Percentiles rank a stretch among this genome's conserved stretches.
These are phyloP conservation scores for Straminergon stramineum DNA, from an alignment of 225 moss, liverwort and hornwort species.

Conservation along the genomic window DNA sequence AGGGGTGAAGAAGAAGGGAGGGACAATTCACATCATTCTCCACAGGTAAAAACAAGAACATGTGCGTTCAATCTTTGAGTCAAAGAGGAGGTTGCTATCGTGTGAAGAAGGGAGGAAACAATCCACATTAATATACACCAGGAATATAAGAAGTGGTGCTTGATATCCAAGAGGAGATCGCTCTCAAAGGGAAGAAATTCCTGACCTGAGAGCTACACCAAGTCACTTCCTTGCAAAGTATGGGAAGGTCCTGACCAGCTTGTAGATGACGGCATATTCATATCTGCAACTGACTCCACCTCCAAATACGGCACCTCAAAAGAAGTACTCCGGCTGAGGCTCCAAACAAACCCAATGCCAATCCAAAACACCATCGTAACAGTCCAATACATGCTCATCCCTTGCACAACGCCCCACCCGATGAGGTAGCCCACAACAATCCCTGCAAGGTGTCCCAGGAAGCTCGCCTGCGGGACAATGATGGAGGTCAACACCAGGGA, in stretches of 20 bases:
- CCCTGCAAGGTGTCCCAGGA: constrained; percentile 83
- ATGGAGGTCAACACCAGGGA: constrained; percentile 92
- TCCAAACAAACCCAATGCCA: constrained; percentile 60
- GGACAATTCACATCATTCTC: not conserved
- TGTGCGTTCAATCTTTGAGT: not conserved
- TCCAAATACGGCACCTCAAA: constrained; percentile 71
- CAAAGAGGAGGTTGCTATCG: not conserved
- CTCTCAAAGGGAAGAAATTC: not conserved
- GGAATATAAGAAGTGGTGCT: not conserved
- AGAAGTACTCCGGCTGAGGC: constrained; percentile 62
- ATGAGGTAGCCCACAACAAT: constrained; percentile 86
- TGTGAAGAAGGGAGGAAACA: not conserved
- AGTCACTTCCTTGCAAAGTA: constrained; percentile 42
- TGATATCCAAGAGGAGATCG: not conserved
- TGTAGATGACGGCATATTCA: constrained; percentile 31
- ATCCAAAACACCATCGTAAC: constrained; percentile 64
- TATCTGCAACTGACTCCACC: constrained; percentile 50
- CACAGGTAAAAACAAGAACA: not conserved
- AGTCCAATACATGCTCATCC: constrained; percentile 91
- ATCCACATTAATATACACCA: not conserved
- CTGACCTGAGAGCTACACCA: constrained; percentile 32
- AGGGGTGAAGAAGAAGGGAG: not conserved
- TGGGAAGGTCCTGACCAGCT: constrained; percentile 35
- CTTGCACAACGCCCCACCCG: constrained; percentile 95
- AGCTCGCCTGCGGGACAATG: constrained; percentile 92